A percentile compares a stretch with the other conserved stretches of the same genome.
phyloP scores from a whole-genome alignment of 495 filamentous ascomycete genomes.

The Xylaria flabelliformis region DNA sequence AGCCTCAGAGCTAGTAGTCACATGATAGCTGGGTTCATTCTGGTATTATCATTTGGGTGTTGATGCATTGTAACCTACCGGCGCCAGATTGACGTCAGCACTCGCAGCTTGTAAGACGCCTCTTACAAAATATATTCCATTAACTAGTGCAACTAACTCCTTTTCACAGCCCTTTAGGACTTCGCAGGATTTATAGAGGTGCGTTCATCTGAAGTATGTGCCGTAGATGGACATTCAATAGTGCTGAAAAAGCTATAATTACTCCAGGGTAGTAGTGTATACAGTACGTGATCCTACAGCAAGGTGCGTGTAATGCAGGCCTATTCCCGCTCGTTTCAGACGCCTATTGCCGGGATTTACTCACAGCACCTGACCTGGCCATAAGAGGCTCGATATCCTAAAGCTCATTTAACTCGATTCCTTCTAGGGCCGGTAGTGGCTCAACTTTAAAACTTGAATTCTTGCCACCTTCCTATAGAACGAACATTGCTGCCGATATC shows the following conservation, averaged over 20 bases:
- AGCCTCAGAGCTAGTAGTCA: not conserved
- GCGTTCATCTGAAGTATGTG: not conserved
- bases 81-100: not conserved
- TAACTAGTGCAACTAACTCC: not conserved
- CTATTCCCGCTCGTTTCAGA: not conserved
- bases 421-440: not conserved
- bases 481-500: not conserved
- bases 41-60: not conserved
- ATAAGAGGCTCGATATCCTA: not conserved
- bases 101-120: slow-evolving; percentile 9
- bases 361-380: not conserved
- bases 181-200: not conserved
- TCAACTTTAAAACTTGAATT: not conserved
- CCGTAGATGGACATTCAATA: too few relatives aligned
- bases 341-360: not conserved
- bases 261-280: not conserved
- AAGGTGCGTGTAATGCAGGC: not conserved
- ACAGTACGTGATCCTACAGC: not conserved
- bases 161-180: not conserved
- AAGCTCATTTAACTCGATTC: not conserved
- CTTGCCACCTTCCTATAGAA: not conserved
- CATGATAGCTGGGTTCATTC: not conserved
- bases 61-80: too few relatives aligned
- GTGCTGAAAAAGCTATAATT: slow-evolving; percentile 1
- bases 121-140: not conserved